Conservation (phyloP, 164 flowering plant genomes). For the Dillenia turbinata region DNA sequence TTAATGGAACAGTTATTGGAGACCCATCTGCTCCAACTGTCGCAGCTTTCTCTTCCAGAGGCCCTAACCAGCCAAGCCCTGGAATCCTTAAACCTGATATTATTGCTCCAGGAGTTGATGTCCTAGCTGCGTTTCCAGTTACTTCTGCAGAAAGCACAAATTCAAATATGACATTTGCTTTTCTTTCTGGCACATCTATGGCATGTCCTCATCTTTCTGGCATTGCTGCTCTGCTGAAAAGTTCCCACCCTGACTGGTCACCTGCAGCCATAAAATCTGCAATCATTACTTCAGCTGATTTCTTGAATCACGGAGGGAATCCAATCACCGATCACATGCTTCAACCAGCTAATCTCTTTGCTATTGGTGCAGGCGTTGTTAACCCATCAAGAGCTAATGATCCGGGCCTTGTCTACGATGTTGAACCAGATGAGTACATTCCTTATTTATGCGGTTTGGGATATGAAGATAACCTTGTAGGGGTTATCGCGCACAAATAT, state of each 20-base stretch:
- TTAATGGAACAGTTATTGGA: constrained; percentile 6
- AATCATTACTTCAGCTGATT: constrained; percentile 8
- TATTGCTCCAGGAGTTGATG: too few relatives aligned
- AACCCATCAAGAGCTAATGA: background rate
- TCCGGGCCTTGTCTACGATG: constrained; percentile 5
- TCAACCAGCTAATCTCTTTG: background rate
- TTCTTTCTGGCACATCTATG: constrained; percentile 10
- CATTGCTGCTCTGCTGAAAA: too few relatives aligned
- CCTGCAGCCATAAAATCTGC: too few relatives aligned
- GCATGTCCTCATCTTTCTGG: background rate
- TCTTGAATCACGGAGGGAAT: background rate
- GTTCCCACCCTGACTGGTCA: too few relatives aligned
- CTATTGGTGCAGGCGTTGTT: constrained; percentile 1
- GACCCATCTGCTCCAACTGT: constrained; percentile 2
- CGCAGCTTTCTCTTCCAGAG: constrained; percentile 6
- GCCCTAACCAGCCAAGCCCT: constrained; percentile 9
- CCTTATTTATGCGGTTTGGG: too few relatives aligned
- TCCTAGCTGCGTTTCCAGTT: constrained; percentile 6
- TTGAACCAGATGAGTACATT: too few relatives aligned
- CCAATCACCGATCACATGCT: background rate
- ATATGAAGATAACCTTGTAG: background rate
- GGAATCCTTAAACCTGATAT: background rate
- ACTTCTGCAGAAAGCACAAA: constrained; percentile 1
- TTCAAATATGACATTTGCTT: background rate
- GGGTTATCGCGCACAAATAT: background rate